phyloP scores from a whole-genome alignment of 768 basidiomycete genomes.

The Xerocomellus chrysenteron region DNA sequence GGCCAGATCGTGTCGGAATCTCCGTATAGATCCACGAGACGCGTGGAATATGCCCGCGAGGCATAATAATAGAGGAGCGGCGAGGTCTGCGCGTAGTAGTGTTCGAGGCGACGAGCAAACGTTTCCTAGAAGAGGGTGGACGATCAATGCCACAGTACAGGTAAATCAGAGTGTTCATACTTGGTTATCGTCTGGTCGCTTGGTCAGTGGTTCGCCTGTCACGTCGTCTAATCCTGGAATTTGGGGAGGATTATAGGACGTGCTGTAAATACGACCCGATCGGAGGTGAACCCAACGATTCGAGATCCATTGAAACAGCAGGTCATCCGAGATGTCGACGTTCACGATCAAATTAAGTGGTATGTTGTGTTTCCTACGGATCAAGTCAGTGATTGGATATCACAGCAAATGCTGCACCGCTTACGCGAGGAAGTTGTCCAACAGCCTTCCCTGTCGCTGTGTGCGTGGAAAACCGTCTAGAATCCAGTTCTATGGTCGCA shows the following conservation, averaged over 20 bases:
- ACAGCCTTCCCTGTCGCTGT: conserved; percentile 69
- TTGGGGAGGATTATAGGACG: conserved; percentile 80
- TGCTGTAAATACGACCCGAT: conserved; percentile 86
- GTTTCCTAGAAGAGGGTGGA: conserved; percentile 51
- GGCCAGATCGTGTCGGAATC: conserved; percentile 83
- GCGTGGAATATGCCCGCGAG: conserved; percentile 41
- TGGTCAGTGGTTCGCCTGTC: conserved; percentile 78
- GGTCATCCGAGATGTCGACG: conserved; percentile 77
- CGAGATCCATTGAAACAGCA: conserved; percentile 78
- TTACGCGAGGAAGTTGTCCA: conserved; percentile 72
- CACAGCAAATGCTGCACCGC: conserved; percentile 15
- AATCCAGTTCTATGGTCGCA: conserved; percentile 69
- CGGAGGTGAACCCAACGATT: conserved; percentile 85
- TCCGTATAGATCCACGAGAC: conserved; percentile 59
- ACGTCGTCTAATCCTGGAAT: conserved; percentile 77
- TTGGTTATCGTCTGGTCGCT: conserved; percentile 85
- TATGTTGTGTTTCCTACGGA: conserved; percentile 52
- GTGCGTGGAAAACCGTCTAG: conserved; percentile 91
- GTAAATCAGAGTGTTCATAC: conserved; percentile 41
- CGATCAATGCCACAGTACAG: conserved; percentile 6
- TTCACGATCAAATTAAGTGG: conserved; percentile 80
- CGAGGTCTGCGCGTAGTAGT: conserved; percentile 78
- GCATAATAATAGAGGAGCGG: conserved; percentile 76
- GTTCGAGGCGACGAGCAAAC: conserved; percentile 68
- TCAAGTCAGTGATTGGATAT: neutral